Evolutionary conservation across 73 alveolate genomes (phyloP).

Genomic region (Paramecium caudatum): DNA sequence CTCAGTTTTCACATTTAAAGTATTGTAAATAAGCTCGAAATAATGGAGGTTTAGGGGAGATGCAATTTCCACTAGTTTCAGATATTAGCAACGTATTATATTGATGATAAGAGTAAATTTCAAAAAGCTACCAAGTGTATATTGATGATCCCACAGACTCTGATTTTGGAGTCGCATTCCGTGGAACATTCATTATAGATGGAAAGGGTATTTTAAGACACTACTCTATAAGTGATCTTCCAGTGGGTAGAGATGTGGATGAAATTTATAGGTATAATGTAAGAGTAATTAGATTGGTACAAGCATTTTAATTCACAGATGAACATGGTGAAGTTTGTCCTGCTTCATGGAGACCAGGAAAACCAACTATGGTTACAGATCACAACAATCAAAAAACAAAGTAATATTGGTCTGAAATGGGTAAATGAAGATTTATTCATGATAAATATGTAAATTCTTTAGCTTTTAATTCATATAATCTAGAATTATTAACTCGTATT

Average conservation of each 20-base stretch:
- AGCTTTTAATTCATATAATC: slow-evolving; percentile 12
- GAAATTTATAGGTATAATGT: slow-evolving; percentile 79
- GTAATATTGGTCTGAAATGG: slow-evolving; percentile 87
- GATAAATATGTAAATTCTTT: slow-evolving; percentile 3
- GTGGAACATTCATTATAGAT: slow-evolving; percentile 98
- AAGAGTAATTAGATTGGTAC: slow-evolving; percentile 78
- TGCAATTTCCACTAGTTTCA: slow-evolving; percentile 92
- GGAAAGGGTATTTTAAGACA: slow-evolving; percentile 95
- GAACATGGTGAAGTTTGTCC: slow-evolving; percentile 99
- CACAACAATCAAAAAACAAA: slow-evolving; percentile 76
- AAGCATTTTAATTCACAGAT: slow-evolving; percentile 98
- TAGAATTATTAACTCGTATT: slow-evolving; percentile 1
- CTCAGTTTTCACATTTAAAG: slow-evolving; percentile 89
- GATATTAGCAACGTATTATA: slow-evolving; percentile 83
- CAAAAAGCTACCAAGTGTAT: slow-evolving; percentile 88
- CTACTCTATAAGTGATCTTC: slow-evolving; percentile 94
- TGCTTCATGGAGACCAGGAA: slow-evolving; percentile 97
- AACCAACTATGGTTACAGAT: slow-evolving; percentile 92
- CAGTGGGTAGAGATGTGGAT: slow-evolving; percentile 97
- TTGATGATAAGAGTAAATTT: slow-evolving; percentile 38
- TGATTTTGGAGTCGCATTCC: slow-evolving; percentile 89
- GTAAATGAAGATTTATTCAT: no score
- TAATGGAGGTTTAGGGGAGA: slow-evolving; percentile 95
- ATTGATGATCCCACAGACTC: slow-evolving; percentile 78
- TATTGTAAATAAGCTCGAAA: slow-evolving; percentile 89